Base-by-base conservation (phyloP, 2,329 filamentous ascomycete genomes). In the Ceratocystis papillata region DNA sequence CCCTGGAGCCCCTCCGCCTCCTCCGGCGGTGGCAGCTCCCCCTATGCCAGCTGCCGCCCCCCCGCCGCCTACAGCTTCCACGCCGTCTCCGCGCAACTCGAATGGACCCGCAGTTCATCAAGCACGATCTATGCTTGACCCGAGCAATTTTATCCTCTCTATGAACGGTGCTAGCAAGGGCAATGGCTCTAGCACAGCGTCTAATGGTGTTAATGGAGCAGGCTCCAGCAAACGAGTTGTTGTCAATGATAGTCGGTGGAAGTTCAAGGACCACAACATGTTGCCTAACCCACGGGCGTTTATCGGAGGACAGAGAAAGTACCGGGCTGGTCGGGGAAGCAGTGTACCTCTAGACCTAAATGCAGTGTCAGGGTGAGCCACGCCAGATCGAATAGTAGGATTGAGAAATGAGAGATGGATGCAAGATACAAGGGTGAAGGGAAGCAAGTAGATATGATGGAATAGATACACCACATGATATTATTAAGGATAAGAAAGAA, bases 341-440 rank as follows among this genome's bases (percentile, higher is more conserved):
- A 96, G 89, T 78, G 92, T 97, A 70, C 94, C 94, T 37, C 78
- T 97, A 71, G 90, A 97, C 78, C 76, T 99, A 73, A 84, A 79
- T 70, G 79, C 81, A 15, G 80, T 87, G 25, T 75, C 37, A 41
- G 37, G 37, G 37, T 41, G 1, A 41, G 37, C 12, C 37, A 15
- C 10, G 37, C 37, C 37, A 41, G 37, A 41, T 41, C 0, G 37
- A 41, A 41, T 41, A 15, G 10, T 12, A 5, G 67, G 62, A 28
- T 59, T 12, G 4, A 10, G 22, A 5, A 3, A 33, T 3, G 5
- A 7, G 30, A 59, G 22, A n/a, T n/a, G 45, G 25, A 10, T 33
- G 2, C 30, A 2, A 33, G 30, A 33, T 20, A 6, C 17, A 63
- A 30, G 12, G 8, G n/a, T 12, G 2, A 37, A n/a, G 10, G 10